Conservation (phyloP, 1,284 basidiomycete species). For the Megacollybia platyphylla region DNA sequence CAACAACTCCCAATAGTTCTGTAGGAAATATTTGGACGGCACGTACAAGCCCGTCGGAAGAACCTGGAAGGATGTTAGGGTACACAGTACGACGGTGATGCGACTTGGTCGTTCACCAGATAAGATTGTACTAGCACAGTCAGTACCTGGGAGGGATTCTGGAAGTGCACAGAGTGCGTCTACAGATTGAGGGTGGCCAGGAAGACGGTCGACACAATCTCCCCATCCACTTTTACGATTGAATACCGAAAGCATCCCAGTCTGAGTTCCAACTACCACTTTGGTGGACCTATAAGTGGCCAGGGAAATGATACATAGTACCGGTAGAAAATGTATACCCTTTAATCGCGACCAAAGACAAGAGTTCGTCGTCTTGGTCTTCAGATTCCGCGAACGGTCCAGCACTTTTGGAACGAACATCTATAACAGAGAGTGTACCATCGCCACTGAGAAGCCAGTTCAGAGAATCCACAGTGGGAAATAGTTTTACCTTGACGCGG, state of each 20-base stretch:
- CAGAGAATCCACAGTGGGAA: constrained; percentile 4
- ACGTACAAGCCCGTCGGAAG: constrained; percentile 85
- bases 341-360: constrained; percentile 78
- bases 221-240: constrained; percentile 79
- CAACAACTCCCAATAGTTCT: constrained; percentile 82
- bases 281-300: constrained; percentile 48
- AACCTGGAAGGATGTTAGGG: constrained; percentile 22
- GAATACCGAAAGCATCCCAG: constrained; percentile 88
- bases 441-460: constrained; percentile 56
- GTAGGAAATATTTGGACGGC: constrained; percentile 87
- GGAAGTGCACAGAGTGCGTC: constrained; percentile 74
- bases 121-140: constrained; percentile 64
- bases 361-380: constrained; percentile 92
- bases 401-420: constrained; percentile 67
- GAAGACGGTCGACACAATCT: constrained; percentile 89
- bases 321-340: constrained; percentile 25
- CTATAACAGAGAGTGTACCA: constrained; percentile 83
- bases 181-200: constrained; percentile 82
- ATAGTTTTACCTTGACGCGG: constrained; percentile 60
- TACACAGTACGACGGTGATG: no score
- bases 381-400: constrained; percentile 74
- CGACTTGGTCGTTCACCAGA: constrained; percentile 30
- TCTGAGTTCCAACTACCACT: constrained; percentile 80
- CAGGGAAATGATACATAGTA: constrained; percentile 2
- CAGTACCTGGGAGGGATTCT: constrained; percentile 38